These are phyloP conservation scores for Backusella westeae DNA, from an alignment of 192 early-diverging fungal species.

Conservation along the genomic window DNA sequence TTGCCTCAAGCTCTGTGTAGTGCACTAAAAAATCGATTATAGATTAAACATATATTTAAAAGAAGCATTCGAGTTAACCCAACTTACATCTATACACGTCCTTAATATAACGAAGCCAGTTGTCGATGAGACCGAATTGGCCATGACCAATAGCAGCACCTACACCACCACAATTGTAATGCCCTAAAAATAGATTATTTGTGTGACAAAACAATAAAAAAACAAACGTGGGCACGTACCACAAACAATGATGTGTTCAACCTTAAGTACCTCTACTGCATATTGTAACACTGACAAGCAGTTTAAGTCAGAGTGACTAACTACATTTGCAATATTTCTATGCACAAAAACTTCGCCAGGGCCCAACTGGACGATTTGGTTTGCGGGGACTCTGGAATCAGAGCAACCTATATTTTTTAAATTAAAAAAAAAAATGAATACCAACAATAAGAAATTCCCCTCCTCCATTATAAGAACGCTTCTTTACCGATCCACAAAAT, in stretches of 20 bases:
- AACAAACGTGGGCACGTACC: slow-evolving; percentile 43
- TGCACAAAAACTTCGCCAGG: slow-evolving; percentile 95
- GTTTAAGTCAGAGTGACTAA: slow-evolving; percentile 79
- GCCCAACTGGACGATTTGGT: slow-evolving; percentile 62
- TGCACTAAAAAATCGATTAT: slow-evolving; percentile 9
- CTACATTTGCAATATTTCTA: slow-evolving; percentile 96
- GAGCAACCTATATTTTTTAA: slow-evolving; percentile 64
- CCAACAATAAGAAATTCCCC: neutral
- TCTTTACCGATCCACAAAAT: slow-evolving; percentile 78
- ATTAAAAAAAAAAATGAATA: neutral
- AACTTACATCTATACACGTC: slow-evolving; percentile 72
- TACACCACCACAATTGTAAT: slow-evolving; percentile 75
- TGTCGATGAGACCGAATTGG: slow-evolving; percentile 79
- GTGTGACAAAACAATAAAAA: neutral
- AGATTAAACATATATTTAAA: neutral
- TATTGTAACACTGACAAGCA: slow-evolving; percentile 87
- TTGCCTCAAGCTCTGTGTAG: slow-evolving; percentile 39
- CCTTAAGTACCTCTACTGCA: slow-evolving; percentile 87
- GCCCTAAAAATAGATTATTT: slow-evolving; percentile 33
- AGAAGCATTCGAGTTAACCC: neutral
- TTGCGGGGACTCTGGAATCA: slow-evolving; percentile 90
- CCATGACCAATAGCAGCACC: slow-evolving; percentile 56
- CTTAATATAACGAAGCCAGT: slow-evolving; percentile 88
- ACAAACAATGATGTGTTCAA: slow-evolving; percentile 92
- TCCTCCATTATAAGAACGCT: neutral